phyloP scores from a whole-genome alignment of 1,284 basidiomycete genomes.

The Coriolopsis trogii region DNA sequence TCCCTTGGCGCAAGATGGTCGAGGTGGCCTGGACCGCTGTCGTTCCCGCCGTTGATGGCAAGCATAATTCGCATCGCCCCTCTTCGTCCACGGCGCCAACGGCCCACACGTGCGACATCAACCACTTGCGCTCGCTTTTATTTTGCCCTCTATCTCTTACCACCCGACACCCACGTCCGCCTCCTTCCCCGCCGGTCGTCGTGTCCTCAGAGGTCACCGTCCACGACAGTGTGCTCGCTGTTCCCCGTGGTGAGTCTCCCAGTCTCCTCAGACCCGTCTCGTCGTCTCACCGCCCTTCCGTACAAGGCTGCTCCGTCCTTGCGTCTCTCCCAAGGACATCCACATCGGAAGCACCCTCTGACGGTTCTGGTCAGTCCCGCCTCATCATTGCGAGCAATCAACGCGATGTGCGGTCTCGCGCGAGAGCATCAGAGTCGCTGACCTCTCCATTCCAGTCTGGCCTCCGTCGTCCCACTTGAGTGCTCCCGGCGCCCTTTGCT shows the following conservation, averaged over 20 bases:
- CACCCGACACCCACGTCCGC: slow-evolving; percentile 11
- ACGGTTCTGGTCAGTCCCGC: slow-evolving; percentile 10
- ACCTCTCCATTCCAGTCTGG: slow-evolving; percentile 10
- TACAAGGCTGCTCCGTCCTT: slow-evolving; percentile 16
- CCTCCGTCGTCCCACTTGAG: slow-evolving; percentile 6
- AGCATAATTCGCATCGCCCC: slow-evolving; percentile 2
- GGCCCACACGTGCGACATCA: slow-evolving; percentile 21
- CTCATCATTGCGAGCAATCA: background rate
- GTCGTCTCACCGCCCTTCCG: background rate
- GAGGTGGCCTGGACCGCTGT: background rate
- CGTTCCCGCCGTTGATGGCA: slow-evolving; percentile 1
- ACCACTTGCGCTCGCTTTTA: slow-evolving; percentile 12
- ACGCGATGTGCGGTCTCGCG: background rate
- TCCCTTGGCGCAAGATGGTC: background rate
- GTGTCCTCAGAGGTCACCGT: slow-evolving; percentile 19
- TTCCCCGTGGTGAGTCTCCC: slow-evolving; percentile 10
- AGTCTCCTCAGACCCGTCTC: too few relatives aligned
- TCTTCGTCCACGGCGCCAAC: background rate
- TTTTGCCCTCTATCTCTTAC: slow-evolving; percentile 14
- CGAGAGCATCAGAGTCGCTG: background rate
- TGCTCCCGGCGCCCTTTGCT: slow-evolving; percentile 18
- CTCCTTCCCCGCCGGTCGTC: slow-evolving; percentile 14
- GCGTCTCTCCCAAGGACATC: slow-evolving; percentile 6
- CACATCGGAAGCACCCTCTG: slow-evolving; percentile 9
- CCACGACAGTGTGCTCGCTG: slow-evolving; percentile 16